Conservation (phyloP, 2,329 filamentous ascomycete species). For the Botrytis porri region DNA sequence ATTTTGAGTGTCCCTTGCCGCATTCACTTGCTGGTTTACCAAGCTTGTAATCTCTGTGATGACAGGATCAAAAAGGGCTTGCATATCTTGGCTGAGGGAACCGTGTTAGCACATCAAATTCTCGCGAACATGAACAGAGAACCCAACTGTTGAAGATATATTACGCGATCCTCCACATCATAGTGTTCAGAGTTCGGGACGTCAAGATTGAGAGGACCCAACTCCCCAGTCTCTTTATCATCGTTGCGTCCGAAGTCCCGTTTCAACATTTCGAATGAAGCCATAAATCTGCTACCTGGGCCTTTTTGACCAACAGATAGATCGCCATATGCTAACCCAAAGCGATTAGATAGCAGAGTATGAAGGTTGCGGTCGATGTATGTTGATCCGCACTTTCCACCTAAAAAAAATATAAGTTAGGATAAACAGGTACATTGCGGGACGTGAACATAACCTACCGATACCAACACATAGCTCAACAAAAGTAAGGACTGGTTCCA, state of each 20-base stretch:
- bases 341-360: constrained; percentile 25
- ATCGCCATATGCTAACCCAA: constrained; percentile 26
- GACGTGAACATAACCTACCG: neutral
- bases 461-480: constrained; percentile 28
- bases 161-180: constrained; percentile 23
- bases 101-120: too few species aligned
- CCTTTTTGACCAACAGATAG: constrained; percentile 25
- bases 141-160: too few species aligned
- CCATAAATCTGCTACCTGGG: constrained; percentile 29
- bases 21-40: constrained; percentile 26
- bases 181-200: constrained; percentile 23
- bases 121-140: too few species aligned
- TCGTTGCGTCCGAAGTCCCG: constrained; percentile 24
- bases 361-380: constrained; percentile 33
- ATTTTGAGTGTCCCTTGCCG: constrained; percentile 18
- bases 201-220: constrained; percentile 25
- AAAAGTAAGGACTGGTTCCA: constrained; percentile 24
- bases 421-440: neutral
- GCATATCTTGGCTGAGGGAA: constrained; percentile 24
- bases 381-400: constrained; percentile 33
- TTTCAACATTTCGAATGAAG: constrained; percentile 24
- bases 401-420: too few species aligned
- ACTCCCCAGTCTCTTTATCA: constrained; percentile 20
- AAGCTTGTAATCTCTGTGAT: constrained; percentile 25
- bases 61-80: constrained; percentile 32